phyloP scores from a whole-genome alignment of 176 grass and related monocot species.

The Areca catechu region DNA sequence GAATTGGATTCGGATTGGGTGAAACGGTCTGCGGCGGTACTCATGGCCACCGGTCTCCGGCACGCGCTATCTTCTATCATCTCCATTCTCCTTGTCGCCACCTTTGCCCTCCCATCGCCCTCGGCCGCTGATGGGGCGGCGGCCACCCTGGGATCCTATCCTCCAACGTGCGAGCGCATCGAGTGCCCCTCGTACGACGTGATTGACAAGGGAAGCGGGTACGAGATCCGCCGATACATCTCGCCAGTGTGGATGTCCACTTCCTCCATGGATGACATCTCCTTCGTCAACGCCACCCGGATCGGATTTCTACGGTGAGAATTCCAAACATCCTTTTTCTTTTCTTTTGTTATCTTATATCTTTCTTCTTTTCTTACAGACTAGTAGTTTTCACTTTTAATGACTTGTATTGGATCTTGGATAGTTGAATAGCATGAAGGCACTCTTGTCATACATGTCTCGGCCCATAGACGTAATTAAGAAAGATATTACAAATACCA shows the following conservation, averaged over 20 bases:
- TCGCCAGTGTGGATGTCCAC: constrained; percentile 72
- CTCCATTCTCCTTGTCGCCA: constrained; percentile 7
- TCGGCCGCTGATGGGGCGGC: neutral
- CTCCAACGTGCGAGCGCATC: constrained; percentile 91
- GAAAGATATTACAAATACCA: too few species aligned
- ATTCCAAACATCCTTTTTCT: neutral
- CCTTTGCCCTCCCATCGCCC: neutral
- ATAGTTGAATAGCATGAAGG: too few species aligned
- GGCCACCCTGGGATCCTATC: constrained; percentile 10
- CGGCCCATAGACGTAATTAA: too few species aligned
- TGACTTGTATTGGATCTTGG: too few species aligned
- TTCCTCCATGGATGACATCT: constrained; percentile 69
- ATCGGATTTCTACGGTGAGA: constrained; percentile 67
- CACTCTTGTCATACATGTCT: too few species aligned
- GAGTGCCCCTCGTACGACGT: constrained; percentile 90
- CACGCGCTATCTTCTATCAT: neutral
- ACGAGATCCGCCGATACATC: constrained; percentile 82
- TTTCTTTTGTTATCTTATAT: neutral
- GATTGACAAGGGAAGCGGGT: constrained; percentile 74
- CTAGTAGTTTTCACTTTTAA: too few species aligned
- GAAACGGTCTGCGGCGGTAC: too few species aligned
- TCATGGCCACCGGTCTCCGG: too few species aligned
- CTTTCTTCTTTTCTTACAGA: too few species aligned
- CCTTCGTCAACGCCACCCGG: constrained; percentile 82
- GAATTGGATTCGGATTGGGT: too few species aligned